A percentile compares a stretch with the other conserved stretches of the same genome.
These are phyloP conservation scores for Lavandula angustifolia DNA, from an alignment of 257 asterid genomes.

Conservation along the genomic window DNA sequence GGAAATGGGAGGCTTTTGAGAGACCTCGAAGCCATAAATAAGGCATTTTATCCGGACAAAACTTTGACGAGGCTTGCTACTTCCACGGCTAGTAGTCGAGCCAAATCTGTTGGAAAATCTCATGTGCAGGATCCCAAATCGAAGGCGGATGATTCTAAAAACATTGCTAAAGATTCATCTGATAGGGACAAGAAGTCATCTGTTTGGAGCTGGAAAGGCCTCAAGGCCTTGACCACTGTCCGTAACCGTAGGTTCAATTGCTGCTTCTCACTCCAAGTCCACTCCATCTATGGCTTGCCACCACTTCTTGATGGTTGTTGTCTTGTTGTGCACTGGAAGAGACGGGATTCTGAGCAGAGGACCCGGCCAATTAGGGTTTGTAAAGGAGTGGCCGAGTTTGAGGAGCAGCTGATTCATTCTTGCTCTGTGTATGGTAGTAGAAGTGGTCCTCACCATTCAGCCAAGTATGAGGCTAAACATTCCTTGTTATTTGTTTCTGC, in stretches of 20 bases:
- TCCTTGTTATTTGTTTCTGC: conserved; percentile 73
- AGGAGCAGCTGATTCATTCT: conserved; percentile 68
- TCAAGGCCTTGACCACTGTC: conserved; percentile 71
- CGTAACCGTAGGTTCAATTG: conserved; percentile 68
- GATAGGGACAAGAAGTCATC: conserved; percentile 74
- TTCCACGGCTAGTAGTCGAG: conserved; percentile 81
- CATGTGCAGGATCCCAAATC: conserved; percentile 51
- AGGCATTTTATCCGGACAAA: conserved; percentile 58
- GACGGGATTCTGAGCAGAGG: conserved; percentile 71
- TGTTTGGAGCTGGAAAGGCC: conserved; percentile 92
- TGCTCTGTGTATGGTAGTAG: conserved; percentile 79
- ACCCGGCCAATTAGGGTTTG: conserved; percentile 61
- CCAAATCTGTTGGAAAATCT: conserved; percentile 76
- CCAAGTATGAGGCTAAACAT: conserved; percentile 84
- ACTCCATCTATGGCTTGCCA: conserved; percentile 78
- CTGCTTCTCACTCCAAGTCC: conserved; percentile 76
- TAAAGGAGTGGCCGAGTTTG: conserved; percentile 73
- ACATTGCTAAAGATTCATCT: conserved; percentile 41
- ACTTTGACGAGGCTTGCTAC: conserved; percentile 53
- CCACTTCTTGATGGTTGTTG: conserved; percentile 51
- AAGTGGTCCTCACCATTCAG: conserved; percentile 81
- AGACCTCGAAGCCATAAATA: conserved; percentile 76
- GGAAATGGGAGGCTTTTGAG: conserved; percentile 64
- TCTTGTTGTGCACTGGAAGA: conserved; percentile 84
- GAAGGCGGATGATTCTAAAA: conserved; percentile 49